A percentile compares a stretch with the other conserved stretches of the same genome.
These are phyloP conservation scores for Hymenoscyphus infarciens DNA, from an alignment of 2,329 filamentous ascomycete genomes.

Conservation along the genomic window DNA sequence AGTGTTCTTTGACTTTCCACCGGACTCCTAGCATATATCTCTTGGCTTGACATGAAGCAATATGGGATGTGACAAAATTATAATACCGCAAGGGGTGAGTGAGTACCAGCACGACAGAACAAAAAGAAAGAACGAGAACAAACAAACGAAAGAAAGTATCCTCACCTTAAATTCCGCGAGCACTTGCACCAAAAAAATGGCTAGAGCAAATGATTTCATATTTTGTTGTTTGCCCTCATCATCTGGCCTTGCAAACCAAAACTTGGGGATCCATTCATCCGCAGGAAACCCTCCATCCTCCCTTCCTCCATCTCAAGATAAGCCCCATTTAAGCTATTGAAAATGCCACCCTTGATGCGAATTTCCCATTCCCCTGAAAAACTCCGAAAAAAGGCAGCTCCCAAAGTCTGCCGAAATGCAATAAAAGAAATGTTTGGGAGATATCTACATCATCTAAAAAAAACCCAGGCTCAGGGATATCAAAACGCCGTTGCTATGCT, in stretches of 20 bases:
- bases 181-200: background rate
- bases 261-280: background rate
- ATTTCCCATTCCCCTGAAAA: background rate
- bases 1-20: no score
- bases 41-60: no score
- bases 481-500: slow-evolving; percentile 7
- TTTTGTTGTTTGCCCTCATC: background rate
- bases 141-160: background rate
- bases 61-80: no score
- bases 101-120: no score
- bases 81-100: no score
- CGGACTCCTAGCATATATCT: no score
- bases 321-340: background rate
- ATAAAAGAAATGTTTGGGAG: background rate
- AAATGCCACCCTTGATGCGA: background rate
- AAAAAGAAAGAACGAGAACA: no score
- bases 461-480: background rate
- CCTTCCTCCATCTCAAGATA: background rate
- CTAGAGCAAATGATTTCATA: background rate
- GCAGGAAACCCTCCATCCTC: background rate
- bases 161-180: background rate
- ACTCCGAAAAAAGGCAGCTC: background rate
- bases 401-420: background rate
- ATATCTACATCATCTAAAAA: slow-evolving; percentile 1
- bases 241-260: background rate